Percentiles rank a stretch among this genome's conserved stretches.
phyloP scores from a whole-genome alignment of 2,329 filamentous ascomycete genomes.

The Cytospora piceae region DNA sequence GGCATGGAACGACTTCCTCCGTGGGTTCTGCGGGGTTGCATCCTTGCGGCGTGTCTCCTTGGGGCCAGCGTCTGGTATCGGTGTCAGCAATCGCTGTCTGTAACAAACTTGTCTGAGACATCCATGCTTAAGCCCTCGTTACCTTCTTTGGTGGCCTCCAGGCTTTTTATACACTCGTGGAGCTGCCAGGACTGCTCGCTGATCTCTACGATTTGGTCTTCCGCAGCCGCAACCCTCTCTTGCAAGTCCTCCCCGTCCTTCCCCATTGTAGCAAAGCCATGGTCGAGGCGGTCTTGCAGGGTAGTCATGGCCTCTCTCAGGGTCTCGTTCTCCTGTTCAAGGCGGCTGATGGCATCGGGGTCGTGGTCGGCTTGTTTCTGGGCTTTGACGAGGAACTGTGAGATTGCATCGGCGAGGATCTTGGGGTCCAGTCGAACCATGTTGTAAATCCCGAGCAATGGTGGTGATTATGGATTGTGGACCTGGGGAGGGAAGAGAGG shows the following conservation, averaged over 20 bases:
- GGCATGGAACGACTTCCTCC: constrained; percentile 22
- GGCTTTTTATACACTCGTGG: background rate
- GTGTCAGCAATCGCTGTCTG: background rate
- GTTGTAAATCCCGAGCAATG: background rate
- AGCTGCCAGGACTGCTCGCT: background rate
- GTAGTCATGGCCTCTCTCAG: background rate
- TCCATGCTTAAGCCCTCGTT: background rate
- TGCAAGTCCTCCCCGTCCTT: background rate
- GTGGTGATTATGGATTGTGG: background rate
- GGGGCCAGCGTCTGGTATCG: background rate
- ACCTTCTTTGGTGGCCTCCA: background rate
- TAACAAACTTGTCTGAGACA: background rate
- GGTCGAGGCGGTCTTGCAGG: background rate
- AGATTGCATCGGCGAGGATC: background rate
- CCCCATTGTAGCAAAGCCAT: background rate
- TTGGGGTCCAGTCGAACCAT: background rate
- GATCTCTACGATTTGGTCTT: background rate
- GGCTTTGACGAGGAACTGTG: background rate
- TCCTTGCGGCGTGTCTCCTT: background rate
- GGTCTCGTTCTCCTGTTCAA: background rate
- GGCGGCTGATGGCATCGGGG: background rate
- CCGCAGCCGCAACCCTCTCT: background rate
- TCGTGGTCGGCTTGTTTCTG: background rate
- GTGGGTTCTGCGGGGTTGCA: background rate
- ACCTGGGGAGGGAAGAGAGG: background rate